A percentile compares a stretch with the other conserved stretches of the same genome.
These are phyloP conservation scores for Drosera capensis DNA, from an alignment of 148 eudicot species.

Conservation along the genomic window DNA sequence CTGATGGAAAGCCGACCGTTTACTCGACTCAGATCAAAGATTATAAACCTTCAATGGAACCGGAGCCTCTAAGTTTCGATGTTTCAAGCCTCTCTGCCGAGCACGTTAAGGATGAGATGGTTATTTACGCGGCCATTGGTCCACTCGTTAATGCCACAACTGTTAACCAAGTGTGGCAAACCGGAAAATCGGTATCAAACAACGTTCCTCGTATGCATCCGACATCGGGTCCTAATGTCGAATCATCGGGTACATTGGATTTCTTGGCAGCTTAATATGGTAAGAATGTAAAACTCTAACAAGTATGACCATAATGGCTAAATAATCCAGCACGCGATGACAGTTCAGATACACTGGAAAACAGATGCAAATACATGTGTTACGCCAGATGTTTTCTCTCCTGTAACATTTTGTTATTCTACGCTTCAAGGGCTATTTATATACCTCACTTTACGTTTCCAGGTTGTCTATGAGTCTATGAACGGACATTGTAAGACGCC, in stretches of 20 bases:
- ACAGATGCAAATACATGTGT: too few species aligned
- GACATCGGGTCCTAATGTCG: conserved; percentile 13
- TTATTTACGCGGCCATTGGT: conserved; percentile 30
- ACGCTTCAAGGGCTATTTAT: too few species aligned
- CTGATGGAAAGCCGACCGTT: conserved; percentile 20
- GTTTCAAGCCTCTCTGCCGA: conserved; percentile 39
- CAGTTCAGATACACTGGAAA: too few species aligned
- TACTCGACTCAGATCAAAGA: conserved; percentile 27
- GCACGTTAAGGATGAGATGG: conserved; percentile 31
- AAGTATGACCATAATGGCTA: too few species aligned
- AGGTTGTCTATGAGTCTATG: too few species aligned
- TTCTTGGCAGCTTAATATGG: conserved; percentile 18
- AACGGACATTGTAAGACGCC: too few species aligned
- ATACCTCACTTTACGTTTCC: too few species aligned
- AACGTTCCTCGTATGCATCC: conserved; percentile 31
- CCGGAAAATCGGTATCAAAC: conserved; percentile 26
- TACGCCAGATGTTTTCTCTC: too few species aligned
- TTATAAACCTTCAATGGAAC: conserved; percentile 26
- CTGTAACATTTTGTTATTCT: too few species aligned
- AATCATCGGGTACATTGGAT: conserved; percentile 23
- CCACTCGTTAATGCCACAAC: conserved; percentile 19
- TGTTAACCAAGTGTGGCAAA: conserved; percentile 39
- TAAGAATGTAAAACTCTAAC: too few species aligned
- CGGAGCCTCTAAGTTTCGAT: conserved; percentile 25
- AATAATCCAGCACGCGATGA: too few species aligned